These are phyloP conservation scores for Ocimum tenuiflorum DNA, from an alignment of 257 asterid species.

Conservation along the genomic window DNA sequence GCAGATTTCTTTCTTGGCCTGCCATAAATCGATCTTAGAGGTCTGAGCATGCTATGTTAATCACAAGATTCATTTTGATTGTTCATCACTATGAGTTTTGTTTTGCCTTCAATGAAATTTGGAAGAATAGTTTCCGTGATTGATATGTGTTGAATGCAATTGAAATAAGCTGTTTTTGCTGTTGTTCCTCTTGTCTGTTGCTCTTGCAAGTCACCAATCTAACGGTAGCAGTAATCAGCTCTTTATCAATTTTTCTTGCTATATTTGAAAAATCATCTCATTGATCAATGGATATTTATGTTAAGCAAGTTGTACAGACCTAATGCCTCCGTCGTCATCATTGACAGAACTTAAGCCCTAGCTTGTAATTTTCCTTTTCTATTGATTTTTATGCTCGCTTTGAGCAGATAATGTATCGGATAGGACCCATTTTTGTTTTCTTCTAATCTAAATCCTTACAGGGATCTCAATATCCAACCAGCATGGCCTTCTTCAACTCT, in stretches of 20 bases:
- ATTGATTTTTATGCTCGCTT: background rate
- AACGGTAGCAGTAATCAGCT: too few relatives aligned
- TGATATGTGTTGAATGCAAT: background rate
- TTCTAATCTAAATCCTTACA: conserved; percentile 21
- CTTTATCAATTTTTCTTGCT: too few relatives aligned
- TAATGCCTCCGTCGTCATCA: background rate
- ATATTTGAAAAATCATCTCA: background rate
- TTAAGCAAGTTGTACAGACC: background rate
- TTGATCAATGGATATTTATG: background rate
- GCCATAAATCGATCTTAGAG: background rate
- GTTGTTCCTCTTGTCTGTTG: background rate
- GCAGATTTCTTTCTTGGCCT: too few relatives aligned
- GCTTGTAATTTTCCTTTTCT: background rate
- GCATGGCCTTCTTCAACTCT: conserved; percentile 34
- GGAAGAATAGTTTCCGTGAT: too few relatives aligned
- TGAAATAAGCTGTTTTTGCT: background rate
- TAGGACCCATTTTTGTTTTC: background rate
- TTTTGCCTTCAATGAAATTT: background rate
- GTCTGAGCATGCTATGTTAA: background rate
- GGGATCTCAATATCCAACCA: conserved; percentile 37
- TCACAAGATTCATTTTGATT: background rate
- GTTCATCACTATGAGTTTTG: background rate
- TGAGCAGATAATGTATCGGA: background rate
- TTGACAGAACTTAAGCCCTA: background rate
- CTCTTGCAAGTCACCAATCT: too few relatives aligned